Evolutionary conservation across 768 basidiomycete species (phyloP), one percentile per base, ranked within the genome.

Genomic region (Tulasnella sp.): DNA sequence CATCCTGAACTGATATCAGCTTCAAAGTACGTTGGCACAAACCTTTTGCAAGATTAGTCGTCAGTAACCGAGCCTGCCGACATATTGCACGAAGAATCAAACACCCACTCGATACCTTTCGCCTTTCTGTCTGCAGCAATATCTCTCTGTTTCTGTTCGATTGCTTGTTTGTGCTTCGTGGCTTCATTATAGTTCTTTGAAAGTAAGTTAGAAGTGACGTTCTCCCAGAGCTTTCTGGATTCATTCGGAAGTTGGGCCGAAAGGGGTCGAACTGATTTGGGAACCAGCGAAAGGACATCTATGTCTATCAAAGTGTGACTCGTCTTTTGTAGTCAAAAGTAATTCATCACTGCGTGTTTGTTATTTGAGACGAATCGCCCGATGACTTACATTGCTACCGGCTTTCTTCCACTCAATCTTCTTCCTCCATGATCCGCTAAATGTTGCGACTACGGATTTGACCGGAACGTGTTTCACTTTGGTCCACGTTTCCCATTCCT

Each of bases 81-180:
- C n/a, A n/a, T n/a, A n/a, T 12, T 43, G 44, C 43, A 31, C 53
- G 13, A 27, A 40, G 27, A 27, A 1, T n/a, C n/a, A 31, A 45
- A 48, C 7, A 83, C 87, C 70, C 60, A 93, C 87, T 76, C 72
- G 27, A 76, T 64, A 15, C 83, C 86, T 52, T 77, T 83, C 64
- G 72, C 75, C 71, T 88, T 92, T 66, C 89, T 72, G 64, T 89
- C 86, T 9, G 81, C 83, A 5, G 90, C 86, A 28, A 79, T 75
- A 54, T 96, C 91, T 45, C 95, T 70, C 71, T 98, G 95, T 61
- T 64, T 76, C 73, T 98, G 93, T 68, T 99, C 95, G 50, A 99
- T 93, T 4, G 66, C 65, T 46, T 90, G 76, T 72, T 99, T 99
- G 69, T 83, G 77, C 70, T 74, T 84, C 52, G 89, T 96, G 46